Base-by-base conservation (phyloP, 495 filamentous ascomycete genomes). In the Tuber magnatum region DNA sequence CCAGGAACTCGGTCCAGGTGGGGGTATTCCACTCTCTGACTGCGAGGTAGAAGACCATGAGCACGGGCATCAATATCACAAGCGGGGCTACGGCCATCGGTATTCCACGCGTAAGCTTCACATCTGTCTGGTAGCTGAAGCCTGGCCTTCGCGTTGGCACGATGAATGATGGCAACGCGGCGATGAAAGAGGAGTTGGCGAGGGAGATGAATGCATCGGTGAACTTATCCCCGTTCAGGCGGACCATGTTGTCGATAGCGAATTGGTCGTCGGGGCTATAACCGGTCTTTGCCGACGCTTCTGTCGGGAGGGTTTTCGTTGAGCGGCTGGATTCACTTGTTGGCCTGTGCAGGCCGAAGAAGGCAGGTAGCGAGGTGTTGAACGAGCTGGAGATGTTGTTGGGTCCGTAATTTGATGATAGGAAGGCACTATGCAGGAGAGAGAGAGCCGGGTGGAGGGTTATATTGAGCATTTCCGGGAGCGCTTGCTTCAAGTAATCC, bases 1-100 rank as follows among this genome's bases (percentile, higher is more conserved):
- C 77, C 10, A 79, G 48, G 46, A 79, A 79, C 56, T 79, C 77
- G 12, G 77, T 79, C 77, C 77, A 79, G 28, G 77, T 79, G n/a
- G 77, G 77, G 18, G 77, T 77, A 28, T 65, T 46, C 77, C 77
- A 79, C 20, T 74, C 28, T 3, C 72, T 48, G 7, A 79, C 71
- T n/a, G 76, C 74, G 71, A 78, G 74, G 39, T 69, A 79, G 35
- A 72, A 77, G 24, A 79, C 77, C 1, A 79, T 39, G 12, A 78
- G 39, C 0, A 79, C 76, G 3, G 77, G 77, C 0, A 78, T 6
- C 4, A 79, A 32, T 5, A 79, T 72, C n/a, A 79, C 78, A 8
- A 79, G 28, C 5, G 77, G 77, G 3, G 71, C 77, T 18, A 79
- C 56, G 6, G 14, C 69, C 10, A 70, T 43, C 9, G 77, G 77